These are phyloP conservation scores for Cladosporium sp. DNA, from an alignment of 2,329 filamentous ascomycete genomes.

Conservation along the genomic window DNA sequence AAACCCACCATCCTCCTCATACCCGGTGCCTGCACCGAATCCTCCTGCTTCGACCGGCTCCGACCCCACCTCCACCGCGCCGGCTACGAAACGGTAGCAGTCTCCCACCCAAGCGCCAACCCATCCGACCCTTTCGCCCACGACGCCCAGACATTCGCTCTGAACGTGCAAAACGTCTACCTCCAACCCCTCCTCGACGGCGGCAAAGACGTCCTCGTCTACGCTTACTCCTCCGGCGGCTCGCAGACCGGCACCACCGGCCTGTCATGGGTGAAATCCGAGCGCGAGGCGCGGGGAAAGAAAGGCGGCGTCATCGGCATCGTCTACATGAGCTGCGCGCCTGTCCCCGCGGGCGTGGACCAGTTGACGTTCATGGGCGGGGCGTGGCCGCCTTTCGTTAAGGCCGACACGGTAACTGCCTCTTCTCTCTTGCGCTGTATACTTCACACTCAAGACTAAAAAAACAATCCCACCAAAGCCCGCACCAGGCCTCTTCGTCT, in stretches of 20 bases:
- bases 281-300: conserved; percentile 7
- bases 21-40: conserved; percentile 11
- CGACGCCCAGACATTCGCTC: conserved; percentile 5
- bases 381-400: conserved; percentile 6
- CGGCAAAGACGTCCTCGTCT: conserved; percentile 24
- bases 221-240: conserved; percentile 22
- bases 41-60: conserved; percentile 9
- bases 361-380: conserved; percentile 14
- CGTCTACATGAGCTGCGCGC: conserved; percentile 11
- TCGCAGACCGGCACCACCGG: conserved; percentile 5
- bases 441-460: too few relatives aligned
- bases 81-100: conserved; percentile 11
- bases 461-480: not conserved
- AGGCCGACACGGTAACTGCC: not conserved
- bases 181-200: conserved; percentile 16
- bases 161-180: conserved; percentile 3
- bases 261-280: conserved; percentile 6
- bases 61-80: conserved; percentile 4
- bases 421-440: not conserved
- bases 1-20: conserved; percentile 15
- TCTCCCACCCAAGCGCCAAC: conserved; percentile 6
- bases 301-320: conserved; percentile 15
- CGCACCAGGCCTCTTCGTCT: conserved; percentile 11
- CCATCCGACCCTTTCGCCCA: conserved; percentile 9
- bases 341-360: conserved; percentile 10